A percentile compares a stretch with the other conserved stretches of the same genome.
Conservation (phyloP, 371 early-diverging fungal species). For the Batrachochytrium dendrobatidis region DNA sequence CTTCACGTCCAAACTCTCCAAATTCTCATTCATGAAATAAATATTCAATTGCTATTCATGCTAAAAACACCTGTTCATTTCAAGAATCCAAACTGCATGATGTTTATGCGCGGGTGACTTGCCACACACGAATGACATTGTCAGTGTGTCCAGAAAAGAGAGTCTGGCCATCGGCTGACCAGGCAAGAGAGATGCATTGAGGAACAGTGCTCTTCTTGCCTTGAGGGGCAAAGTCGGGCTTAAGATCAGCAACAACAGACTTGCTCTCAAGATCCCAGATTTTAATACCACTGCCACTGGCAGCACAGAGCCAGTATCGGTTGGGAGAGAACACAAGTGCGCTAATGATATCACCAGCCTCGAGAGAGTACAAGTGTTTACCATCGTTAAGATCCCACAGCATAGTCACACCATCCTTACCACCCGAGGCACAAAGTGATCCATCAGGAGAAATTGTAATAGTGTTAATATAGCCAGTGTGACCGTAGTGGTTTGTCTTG, state of each 20-base stretch:
- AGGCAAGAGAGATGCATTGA: conserved; percentile 91
- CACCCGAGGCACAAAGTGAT: conserved; percentile 98
- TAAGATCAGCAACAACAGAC: conserved; percentile 91
- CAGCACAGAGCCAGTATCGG: conserved; percentile 99
- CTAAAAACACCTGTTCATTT: too few relatives aligned
- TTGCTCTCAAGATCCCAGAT: conserved; percentile 99
- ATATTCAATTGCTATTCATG: too few relatives aligned
- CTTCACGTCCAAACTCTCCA: too few relatives aligned
- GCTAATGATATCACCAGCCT: conserved; percentile 92
- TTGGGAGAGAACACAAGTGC: conserved; percentile 97
- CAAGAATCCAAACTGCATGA: too few relatives aligned
- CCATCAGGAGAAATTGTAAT: conserved; percentile 99
- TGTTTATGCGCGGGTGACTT: conserved; percentile 14
- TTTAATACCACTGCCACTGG: conserved; percentile 93
- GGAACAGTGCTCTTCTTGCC: conserved; percentile 65
- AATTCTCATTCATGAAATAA: too few relatives aligned
- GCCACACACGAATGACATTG: conserved; percentile 83
- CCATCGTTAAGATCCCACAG: conserved; percentile 99
- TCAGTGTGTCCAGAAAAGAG: conserved; percentile 98
- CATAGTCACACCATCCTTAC: conserved; percentile 98
- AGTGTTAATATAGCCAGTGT: conserved; percentile 96
- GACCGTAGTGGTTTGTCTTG: conserved; percentile 97
- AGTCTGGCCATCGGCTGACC: conserved; percentile 96
- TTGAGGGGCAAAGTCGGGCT: conserved; percentile 72
- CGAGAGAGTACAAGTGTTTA: conserved; percentile 98